Percentiles rank a stretch among this genome's conserved stretches.
Conservation (phyloP, 2,329 filamentous ascomycete genomes). For the Ploettnerulaceae sp. region DNA sequence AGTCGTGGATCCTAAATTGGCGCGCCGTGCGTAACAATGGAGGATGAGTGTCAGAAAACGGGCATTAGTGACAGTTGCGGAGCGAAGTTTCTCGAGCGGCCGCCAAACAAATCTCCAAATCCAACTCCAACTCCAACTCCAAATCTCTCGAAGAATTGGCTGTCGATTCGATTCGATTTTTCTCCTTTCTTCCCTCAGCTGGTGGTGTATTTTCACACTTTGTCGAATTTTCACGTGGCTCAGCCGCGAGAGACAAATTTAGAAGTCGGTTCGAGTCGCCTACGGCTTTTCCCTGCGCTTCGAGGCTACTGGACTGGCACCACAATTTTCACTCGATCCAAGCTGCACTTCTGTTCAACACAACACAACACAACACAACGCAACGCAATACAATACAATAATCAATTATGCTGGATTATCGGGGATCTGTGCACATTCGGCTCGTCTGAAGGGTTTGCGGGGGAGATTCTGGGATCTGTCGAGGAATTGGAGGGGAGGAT, state of each 20-base stretch:
- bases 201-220: not conserved
- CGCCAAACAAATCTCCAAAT: not conserved
- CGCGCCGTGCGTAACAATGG: conserved; percentile 13
- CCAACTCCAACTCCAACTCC: not conserved
- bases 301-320: not conserved
- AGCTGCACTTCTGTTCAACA: not conserved
- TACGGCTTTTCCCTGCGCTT: conserved; percentile 3
- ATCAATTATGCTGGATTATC: too few species aligned
- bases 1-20: conserved; percentile 6
- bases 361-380: not conserved
- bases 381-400: conserved; percentile 1
- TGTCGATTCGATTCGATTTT: not conserved
- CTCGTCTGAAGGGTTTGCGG: not conserved
- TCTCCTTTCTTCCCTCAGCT: not conserved
- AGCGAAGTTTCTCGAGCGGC: not conserved
- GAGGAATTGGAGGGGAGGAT: conserved; percentile 5
- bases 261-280: conserved; percentile 18
- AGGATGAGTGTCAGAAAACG: conserved; percentile 11
- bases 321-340: conserved; percentile 3
- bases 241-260: conserved; percentile 24
- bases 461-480: not conserved
- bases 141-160: not conserved
- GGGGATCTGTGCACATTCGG: conserved; percentile 5
- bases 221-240: conserved; percentile 24
- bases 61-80: not conserved